These are phyloP conservation scores for Zizania palustris DNA, from an alignment of 202 grass and related monocot species.

Conservation along the genomic window DNA sequence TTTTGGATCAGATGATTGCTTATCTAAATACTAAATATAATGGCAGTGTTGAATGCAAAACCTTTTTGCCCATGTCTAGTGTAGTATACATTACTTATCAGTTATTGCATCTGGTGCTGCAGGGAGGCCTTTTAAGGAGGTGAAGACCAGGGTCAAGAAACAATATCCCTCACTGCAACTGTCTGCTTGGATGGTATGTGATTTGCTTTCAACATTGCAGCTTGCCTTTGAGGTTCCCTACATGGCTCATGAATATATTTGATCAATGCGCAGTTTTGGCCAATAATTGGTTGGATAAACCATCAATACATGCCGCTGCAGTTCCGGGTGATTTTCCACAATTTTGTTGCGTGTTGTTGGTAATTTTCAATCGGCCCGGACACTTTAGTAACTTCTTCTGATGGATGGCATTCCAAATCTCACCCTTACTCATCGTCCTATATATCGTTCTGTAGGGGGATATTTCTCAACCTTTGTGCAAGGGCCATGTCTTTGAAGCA, in stretches of 20 bases:
- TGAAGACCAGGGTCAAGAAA: slow-evolving; percentile 74
- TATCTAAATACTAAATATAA: slow-evolving; percentile 16
- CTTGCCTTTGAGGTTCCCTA: not conserved
- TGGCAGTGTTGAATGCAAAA: not conserved
- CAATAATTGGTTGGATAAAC: slow-evolving; percentile 92
- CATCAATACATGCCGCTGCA: slow-evolving; percentile 85
- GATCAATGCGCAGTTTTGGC: slow-evolving; percentile 73
- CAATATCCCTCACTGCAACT: slow-evolving; percentile 86
- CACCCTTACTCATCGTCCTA: slow-evolving; percentile 10
- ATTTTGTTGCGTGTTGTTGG: slow-evolving; percentile 85
- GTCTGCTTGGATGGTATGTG: slow-evolving; percentile 87
- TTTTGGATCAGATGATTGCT: not conserved
- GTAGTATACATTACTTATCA: not conserved
- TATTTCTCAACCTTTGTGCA: slow-evolving; percentile 94
- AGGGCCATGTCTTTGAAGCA: slow-evolving; percentile 72
- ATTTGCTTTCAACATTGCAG: not conserved
- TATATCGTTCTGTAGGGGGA: slow-evolving; percentile 56
- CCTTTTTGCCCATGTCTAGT: not conserved
- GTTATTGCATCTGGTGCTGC: slow-evolving; percentile 19
- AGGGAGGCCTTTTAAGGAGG: slow-evolving; percentile 80
- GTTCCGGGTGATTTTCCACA: slow-evolving; percentile 89
- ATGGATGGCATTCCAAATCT: not conserved
- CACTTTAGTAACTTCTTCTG: not conserved
- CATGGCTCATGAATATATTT: not conserved
- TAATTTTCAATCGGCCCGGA: slow-evolving; percentile 42